Conservation (phyloP, 2,329 filamentous ascomycete species). For the Fusarium brachygibbosum region DNA sequence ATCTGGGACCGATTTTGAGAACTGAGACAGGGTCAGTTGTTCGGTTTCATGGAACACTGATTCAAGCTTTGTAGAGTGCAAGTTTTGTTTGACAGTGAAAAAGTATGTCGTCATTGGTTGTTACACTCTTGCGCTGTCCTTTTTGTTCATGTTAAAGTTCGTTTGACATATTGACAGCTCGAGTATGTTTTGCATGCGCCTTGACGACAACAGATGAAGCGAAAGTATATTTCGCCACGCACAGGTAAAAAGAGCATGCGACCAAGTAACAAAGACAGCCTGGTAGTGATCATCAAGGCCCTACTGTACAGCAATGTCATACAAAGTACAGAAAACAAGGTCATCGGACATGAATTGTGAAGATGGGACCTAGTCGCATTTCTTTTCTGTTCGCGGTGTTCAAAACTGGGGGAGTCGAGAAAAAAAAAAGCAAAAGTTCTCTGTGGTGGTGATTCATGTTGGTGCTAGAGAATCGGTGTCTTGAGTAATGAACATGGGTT, state of each 20-base stretch:
- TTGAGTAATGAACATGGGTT: constrained; percentile 16
- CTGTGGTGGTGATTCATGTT: constrained; percentile 10
- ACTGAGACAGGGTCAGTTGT: background rate
- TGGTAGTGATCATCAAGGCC: constrained; percentile 17
- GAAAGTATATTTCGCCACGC: background rate
- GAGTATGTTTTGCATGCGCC: background rate
- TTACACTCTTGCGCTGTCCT: background rate
- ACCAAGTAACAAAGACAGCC: background rate
- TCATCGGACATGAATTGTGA: background rate
- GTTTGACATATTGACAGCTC: constrained; percentile 25
- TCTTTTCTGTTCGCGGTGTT: background rate
- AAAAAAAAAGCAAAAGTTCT: background rate
- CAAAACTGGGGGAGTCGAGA: background rate
- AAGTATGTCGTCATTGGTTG: background rate
- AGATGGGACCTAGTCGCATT: background rate
- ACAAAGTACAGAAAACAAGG: background rate
- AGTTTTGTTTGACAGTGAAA: background rate
- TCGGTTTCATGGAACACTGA: background rate
- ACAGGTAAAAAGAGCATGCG: constrained; percentile 4
- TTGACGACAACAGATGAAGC: background rate
- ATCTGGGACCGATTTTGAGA: background rate
- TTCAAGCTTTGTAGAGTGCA: background rate
- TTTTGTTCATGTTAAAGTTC: constrained; percentile 12
- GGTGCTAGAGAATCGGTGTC: constrained; percentile 5
- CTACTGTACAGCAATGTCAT: background rate